A percentile compares a stretch with the other conserved stretches of the same genome.
phyloP scores from a whole-genome alignment of 148 eudicot species.

The Rheum nobile region DNA sequence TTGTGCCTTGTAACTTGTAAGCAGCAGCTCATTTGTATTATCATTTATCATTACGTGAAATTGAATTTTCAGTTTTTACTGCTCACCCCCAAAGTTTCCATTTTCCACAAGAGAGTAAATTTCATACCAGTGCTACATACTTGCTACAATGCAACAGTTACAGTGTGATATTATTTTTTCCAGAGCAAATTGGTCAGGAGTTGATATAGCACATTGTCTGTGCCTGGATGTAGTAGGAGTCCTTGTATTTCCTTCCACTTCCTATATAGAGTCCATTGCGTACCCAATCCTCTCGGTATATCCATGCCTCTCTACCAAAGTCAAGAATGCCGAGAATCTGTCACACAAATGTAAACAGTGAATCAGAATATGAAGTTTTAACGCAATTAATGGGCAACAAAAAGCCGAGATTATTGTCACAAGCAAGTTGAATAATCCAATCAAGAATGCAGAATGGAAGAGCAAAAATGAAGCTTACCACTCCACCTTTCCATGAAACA shows the following conservation, averaged over 20 bases:
- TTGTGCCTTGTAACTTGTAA: no score
- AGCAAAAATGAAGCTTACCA: constrained; percentile 37
- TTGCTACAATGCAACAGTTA: background rate
- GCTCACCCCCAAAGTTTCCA: background rate
- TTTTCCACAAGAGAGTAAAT: background rate
- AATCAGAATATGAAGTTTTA: background rate
- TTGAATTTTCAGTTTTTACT: background rate
- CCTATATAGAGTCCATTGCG: constrained; percentile 49
- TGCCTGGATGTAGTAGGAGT: constrained; percentile 63
- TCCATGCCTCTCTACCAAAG: constrained; percentile 76
- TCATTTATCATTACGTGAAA: background rate
- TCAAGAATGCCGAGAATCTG: constrained; percentile 87
- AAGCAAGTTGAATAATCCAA: background rate
- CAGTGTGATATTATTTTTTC: background rate
- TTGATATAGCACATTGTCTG: constrained; percentile 80
- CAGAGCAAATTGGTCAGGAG: constrained; percentile 21
- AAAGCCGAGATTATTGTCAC: background rate
- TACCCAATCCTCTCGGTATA: constrained; percentile 86
- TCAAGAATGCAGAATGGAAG: background rate
- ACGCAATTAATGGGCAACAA: no score
- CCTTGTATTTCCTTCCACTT: constrained; percentile 53
- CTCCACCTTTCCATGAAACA: constrained; percentile 96
- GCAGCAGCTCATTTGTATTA: background rate
- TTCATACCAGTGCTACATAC: background rate
- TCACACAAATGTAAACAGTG: background rate